phyloP scores from a whole-genome alignment of 2,329 filamentous ascomycete genomes.

The Hysterium pulicare region DNA sequence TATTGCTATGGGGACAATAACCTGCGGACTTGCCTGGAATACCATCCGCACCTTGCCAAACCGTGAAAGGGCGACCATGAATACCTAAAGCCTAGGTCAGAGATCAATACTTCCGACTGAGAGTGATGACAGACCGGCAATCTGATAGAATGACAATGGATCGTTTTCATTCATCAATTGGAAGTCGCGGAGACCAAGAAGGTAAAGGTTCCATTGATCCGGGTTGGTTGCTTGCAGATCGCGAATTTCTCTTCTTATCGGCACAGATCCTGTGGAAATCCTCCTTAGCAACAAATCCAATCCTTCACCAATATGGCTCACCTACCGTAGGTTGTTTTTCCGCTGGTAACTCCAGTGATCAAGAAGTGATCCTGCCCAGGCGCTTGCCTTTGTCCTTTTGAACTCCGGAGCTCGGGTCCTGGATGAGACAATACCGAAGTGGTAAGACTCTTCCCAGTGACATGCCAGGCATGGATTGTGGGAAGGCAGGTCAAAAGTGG shows the following conservation, averaged over 20 bases:
- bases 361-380: neutral
- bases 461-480: too few relatives aligned
- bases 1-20: constrained; percentile 75
- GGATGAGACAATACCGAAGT: too few relatives aligned
- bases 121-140: constrained; percentile 64
- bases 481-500: too few relatives aligned
- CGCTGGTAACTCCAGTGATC: neutral
- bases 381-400: constrained; percentile 7
- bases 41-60: constrained; percentile 28
- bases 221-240: constrained; percentile 56
- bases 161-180: constrained; percentile 62
- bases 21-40: constrained; percentile 44
- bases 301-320: too few relatives aligned
- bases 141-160: constrained; percentile 70
- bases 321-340: neutral
- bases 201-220: constrained; percentile 71
- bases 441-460: too few relatives aligned
- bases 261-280: constrained; percentile 24
- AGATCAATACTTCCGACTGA: too few relatives aligned
- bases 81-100: constrained; percentile 28
- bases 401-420: constrained; percentile 1
- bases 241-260: constrained; percentile 63
- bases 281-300: too few relatives aligned
- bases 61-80: constrained; percentile 36
- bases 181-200: constrained; percentile 69